Base-by-base conservation (phyloP, 331 rosid species). In the Cucumis variabilis region DNA sequence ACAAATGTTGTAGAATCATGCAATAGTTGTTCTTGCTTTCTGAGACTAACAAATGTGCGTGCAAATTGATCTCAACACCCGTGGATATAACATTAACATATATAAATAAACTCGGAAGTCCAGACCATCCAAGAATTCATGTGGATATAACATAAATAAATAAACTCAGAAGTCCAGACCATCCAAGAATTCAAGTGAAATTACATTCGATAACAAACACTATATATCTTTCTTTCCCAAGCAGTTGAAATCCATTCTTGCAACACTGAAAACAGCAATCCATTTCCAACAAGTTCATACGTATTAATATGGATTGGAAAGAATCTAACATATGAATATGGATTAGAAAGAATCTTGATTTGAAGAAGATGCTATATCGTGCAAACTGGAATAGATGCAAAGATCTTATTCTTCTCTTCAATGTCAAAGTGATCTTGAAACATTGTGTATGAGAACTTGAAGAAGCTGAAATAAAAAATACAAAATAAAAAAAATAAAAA, bases 391-490 rank as follows among this genome's bases (percentile, higher is more conserved):
- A 30, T 33, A 33, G 14, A 17, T 74, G 27, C 53, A 16, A 37
- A 74, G 55, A 20, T 41, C 27, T 71, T 73, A 20, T 19, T 37
- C 27, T 73, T 73, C 80, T 73, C 80, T 37, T 25, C 80, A 41
- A 37, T 20, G 27, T 10, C 80, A 41, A 72, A 74, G 55, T 41
- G 80, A 74, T 21, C 55, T 74, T 41, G 55, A 44, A 41, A 41
- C 80, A 55, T 20, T 41, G 80, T 12, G 19, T 41, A 37, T 14
- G 20, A 68, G 74, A 68, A 68, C 74, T 68, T 68, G 53, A 73
- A 37, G 79, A 73, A 37, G 53, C 79, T 73, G 53, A 25, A 73
- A 73, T n/a, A n/a, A n/a, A n/a, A n/a, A n/a, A n/a, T n/a, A n/a
- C n/a, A n/a, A n/a, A n/a, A n/a, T n/a, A n/a, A n/a, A n/a, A n/a